Evolutionary conservation across 225 moss, liverwort and hornwort species (phyloP).

Genomic region (Thuidium tamariscinum): DNA sequence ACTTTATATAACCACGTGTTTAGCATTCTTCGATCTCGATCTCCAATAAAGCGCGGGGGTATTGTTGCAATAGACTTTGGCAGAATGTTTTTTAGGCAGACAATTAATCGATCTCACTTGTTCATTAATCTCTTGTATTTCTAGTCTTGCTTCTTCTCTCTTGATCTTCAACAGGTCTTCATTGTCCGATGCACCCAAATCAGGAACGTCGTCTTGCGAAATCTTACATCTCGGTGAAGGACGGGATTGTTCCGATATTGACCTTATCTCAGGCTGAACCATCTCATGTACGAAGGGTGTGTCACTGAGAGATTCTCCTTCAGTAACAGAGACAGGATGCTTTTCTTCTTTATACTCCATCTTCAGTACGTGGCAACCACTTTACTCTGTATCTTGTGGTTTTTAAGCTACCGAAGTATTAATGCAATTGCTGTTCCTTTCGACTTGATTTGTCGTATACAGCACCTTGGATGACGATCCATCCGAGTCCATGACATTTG

Average conservation of each 20-base stretch:
- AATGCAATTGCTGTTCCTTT: neutral
- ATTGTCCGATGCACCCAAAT: neutral
- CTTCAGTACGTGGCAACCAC: neutral
- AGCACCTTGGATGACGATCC: neutral
- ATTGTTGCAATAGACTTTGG: constrained; percentile 14
- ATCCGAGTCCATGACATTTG: neutral
- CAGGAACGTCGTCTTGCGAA: neutral
- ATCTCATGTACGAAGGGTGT: neutral
- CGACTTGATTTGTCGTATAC: neutral
- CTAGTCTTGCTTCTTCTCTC: neutral
- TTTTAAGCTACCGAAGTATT: neutral
- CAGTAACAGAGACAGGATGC: neutral
- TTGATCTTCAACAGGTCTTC: neutral
- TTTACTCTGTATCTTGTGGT: neutral
- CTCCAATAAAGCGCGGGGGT: constrained; percentile 1
- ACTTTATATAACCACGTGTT: constrained; percentile 18
- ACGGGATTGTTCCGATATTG: constrained; percentile 4
- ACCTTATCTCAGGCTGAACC: neutral
- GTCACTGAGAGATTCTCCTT: neutral
- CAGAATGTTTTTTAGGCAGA: constrained; percentile 4
- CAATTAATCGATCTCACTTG: constrained; percentile 11
- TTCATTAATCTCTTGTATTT: constrained; percentile 8
- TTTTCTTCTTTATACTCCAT: constrained; percentile 6
- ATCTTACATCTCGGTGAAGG: constrained; percentile 12
- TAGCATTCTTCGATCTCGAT: constrained; percentile 15